phyloP scores from a whole-genome alignment of 805 yeast species.

The Wickerhamiella occidentalis region DNA sequence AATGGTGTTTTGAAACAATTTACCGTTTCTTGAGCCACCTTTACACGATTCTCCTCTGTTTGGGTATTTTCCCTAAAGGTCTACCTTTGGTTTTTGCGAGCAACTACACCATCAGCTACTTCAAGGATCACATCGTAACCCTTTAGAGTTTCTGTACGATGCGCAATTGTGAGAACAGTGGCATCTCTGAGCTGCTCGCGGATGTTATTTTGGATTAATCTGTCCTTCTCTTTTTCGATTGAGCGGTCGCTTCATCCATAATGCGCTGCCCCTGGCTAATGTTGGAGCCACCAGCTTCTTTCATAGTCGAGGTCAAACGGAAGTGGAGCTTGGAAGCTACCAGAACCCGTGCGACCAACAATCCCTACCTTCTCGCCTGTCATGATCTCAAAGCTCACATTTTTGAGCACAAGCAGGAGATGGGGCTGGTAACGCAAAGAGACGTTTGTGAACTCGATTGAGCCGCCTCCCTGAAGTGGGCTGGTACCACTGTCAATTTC shows the following conservation, averaged over 20 bases:
- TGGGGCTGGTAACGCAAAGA: conserved; percentile 70
- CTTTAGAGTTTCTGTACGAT: conserved; percentile 66
- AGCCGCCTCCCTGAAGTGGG: no score
- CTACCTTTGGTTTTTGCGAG: background rate
- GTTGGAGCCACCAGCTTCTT: conserved; percentile 59
- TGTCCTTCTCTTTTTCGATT: no score
- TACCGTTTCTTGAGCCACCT: no score
- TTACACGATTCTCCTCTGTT: no score
- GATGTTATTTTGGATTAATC: conserved; percentile 34
- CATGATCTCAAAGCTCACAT: conserved; percentile 48
- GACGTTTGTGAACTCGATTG: conserved; percentile 53
- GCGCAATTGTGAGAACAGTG: conserved; percentile 76
- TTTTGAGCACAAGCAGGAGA: conserved; percentile 61
- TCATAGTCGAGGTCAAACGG: conserved; percentile 45
- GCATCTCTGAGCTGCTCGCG: conserved; percentile 49
- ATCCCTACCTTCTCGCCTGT: conserved; percentile 81
- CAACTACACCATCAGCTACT: conserved; percentile 30
- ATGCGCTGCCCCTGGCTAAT: conserved; percentile 74
- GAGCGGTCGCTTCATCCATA: no score
- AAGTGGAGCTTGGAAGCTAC: conserved; percentile 62
- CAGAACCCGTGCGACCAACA: conserved; percentile 96
- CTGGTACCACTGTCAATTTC: no score
- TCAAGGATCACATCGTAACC: conserved; percentile 60
- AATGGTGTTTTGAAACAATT: no score
- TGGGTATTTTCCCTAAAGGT: no score